These are phyloP conservation scores for Hypericum perforatum DNA, from an alignment of 345 rosid species.

Conservation along the genomic window DNA sequence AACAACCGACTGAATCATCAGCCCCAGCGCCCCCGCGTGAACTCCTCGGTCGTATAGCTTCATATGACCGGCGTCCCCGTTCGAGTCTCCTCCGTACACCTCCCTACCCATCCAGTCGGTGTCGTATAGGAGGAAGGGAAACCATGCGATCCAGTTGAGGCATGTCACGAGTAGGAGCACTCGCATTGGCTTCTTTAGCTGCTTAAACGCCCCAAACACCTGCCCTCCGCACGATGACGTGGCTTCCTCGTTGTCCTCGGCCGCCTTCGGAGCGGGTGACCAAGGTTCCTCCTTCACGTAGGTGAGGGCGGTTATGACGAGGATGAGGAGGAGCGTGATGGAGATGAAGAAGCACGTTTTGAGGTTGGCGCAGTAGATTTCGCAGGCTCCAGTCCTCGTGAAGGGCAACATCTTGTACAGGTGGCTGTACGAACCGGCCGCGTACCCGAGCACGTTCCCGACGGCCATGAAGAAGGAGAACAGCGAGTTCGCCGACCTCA, in stretches of 20 bases:
- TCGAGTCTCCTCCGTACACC: conserved; percentile 67
- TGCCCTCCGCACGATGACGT: conserved; percentile 17
- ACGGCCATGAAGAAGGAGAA: conserved; percentile 90
- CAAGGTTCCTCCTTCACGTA: conserved; percentile 40
- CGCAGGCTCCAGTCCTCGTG: conserved; percentile 59
- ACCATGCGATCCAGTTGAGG: conserved; percentile 87
- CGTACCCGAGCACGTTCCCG: conserved; percentile 75
- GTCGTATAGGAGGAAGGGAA: conserved; percentile 71
- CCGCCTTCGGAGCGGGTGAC: conserved; percentile 13
- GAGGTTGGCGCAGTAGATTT: conserved; percentile 74
- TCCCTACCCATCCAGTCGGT: conserved; percentile 95
- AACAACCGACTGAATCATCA: conserved; percentile 69
- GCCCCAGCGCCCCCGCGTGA: conserved; percentile 68
- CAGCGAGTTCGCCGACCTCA: conserved; percentile 46
- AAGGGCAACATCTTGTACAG: conserved; percentile 54
- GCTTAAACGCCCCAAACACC: conserved; percentile 36
- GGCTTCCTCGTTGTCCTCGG: background rate
- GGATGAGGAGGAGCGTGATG: conserved; percentile 34
- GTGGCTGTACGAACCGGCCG: conserved; percentile 53
- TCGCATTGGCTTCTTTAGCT: conserved; percentile 59
- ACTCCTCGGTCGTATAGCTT: conserved; percentile 55
- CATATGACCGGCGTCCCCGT: conserved; percentile 16
- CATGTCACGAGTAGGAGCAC: conserved; percentile 60
- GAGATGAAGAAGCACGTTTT: conserved; percentile 71
- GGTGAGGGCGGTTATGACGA: conserved; percentile 35